A percentile compares a stretch with the other conserved stretches of the same genome.
Evolutionary conservation across 2,329 filamentous ascomycete genomes (phyloP).

Genomic region (Beauveria caledonica): DNA sequence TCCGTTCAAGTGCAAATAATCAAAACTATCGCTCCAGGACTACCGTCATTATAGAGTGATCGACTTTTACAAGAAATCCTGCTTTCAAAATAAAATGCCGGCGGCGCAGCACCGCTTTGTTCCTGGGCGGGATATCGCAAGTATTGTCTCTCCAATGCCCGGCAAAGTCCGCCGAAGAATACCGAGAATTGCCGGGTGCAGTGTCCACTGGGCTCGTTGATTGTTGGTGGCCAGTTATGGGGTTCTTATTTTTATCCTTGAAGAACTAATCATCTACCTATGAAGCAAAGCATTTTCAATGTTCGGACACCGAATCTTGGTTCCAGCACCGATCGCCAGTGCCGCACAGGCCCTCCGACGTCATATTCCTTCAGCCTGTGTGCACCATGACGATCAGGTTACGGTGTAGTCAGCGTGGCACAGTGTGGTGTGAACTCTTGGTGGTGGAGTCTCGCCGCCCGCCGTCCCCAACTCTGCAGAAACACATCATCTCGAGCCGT

Average conservation of each 20-base stretch:
- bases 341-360: neutral
- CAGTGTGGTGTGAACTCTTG: neutral
- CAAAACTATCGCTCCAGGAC: too few relatives aligned
- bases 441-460: constrained; percentile 2
- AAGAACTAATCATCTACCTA: too few relatives aligned
- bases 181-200: neutral
- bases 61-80: too few relatives aligned
- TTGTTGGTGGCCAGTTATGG: too few relatives aligned
- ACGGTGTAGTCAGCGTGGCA: neutral
- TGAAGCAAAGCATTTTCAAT: neutral
- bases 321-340: neutral
- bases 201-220: neutral
- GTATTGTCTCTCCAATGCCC: neutral
- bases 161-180: neutral
- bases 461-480: constrained; percentile 9
- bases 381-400: neutral
- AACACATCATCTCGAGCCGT: neutral
- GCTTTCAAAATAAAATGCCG: neutral
- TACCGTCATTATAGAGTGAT: too few relatives aligned
- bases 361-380: neutral
- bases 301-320: neutral
- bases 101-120: neutral
- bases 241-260: too few relatives aligned
- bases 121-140: too few relatives aligned
- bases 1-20: too few relatives aligned